Conservation (phyloP, 2,329 filamentous ascomycete species). For the Penicillium sumatraense region DNA sequence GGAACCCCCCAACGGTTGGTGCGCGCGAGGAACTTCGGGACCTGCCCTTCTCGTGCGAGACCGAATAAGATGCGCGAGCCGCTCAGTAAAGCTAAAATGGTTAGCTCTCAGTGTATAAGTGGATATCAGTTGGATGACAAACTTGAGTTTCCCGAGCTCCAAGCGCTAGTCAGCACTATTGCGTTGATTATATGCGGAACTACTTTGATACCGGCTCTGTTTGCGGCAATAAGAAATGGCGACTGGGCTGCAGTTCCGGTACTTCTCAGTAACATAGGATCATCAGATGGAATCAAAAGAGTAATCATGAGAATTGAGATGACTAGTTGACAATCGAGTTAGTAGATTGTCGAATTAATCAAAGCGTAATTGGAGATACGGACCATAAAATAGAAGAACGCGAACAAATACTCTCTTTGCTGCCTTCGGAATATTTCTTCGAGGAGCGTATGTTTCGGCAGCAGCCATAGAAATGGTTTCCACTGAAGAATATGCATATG, state of each 20-base stretch:
- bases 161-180: conserved; percentile 26
- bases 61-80: conserved; percentile 42
- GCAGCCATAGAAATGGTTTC: conserved; percentile 53
- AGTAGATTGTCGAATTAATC: not conserved
- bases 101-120: not conserved
- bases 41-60: conserved; percentile 40
- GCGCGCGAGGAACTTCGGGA: conserved; percentile 33
- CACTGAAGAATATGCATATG: conserved; percentile 41
- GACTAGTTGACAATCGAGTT: conserved; percentile 29
- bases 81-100: conserved; percentile 24
- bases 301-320: conserved; percentile 57
- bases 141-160: conserved; percentile 47
- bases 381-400: conserved; percentile 56
- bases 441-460: conserved; percentile 55
- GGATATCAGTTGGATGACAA: not conserved
- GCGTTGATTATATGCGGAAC: conserved; percentile 19
- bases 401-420: conserved; percentile 59
- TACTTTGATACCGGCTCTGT: conserved; percentile 42
- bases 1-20: conserved; percentile 57
- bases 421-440: conserved; percentile 57
- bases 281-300: conserved; percentile 48
- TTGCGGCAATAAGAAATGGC: conserved; percentile 47
- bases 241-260: conserved; percentile 50
- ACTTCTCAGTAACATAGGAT: conserved; percentile 50
- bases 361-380: no score